Evolutionary conservation across 805 yeast species (phyloP).

Genomic region (Kazachstania taianensis): DNA sequence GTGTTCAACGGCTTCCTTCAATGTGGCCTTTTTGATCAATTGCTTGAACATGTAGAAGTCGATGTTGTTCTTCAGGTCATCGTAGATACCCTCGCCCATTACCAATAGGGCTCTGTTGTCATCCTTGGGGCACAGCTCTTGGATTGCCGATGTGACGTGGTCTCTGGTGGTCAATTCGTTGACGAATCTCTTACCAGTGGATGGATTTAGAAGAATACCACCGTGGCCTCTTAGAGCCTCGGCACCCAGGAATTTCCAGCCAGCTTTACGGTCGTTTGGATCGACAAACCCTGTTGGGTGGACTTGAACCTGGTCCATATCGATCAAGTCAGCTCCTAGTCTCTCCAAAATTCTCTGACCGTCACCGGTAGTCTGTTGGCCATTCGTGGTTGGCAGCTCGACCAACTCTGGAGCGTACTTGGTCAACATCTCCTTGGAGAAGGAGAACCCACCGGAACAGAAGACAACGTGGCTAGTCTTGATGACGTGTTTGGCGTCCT

Average conservation of each 20-base stretch:
- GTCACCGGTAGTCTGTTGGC: slow-evolving; percentile 48
- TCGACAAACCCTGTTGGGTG: slow-evolving; percentile 57
- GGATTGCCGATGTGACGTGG: slow-evolving; percentile 37
- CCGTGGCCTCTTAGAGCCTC: slow-evolving; percentile 53
- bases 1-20: slow-evolving; percentile 25
- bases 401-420: slow-evolving; percentile 39
- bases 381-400: slow-evolving; percentile 45
- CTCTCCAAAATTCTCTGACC: slow-evolving; percentile 42
- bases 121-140: slow-evolving; percentile 21
- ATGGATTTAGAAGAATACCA: slow-evolving; percentile 40
- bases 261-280: slow-evolving; percentile 30
- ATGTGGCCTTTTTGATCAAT: slow-evolving; percentile 24
- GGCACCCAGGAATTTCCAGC: slow-evolving; percentile 49
- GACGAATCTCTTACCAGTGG: slow-evolving; percentile 40
- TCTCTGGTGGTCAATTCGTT: slow-evolving; percentile 49
- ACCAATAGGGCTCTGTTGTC: slow-evolving; percentile 29
- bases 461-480: slow-evolving; percentile 33
- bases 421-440: slow-evolving; percentile 30
- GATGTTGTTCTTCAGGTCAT: slow-evolving; percentile 38
- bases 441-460: slow-evolving; percentile 52
- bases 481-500: slow-evolving; percentile 19
- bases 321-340: slow-evolving; percentile 40
- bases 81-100: slow-evolving; percentile 36
- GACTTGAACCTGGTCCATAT: slow-evolving; percentile 50
- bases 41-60: slow-evolving; percentile 40